These are phyloP conservation scores for Sporothrix pallida DNA, from an alignment of 2,329 filamentous ascomycete species.

Conservation along the genomic window DNA sequence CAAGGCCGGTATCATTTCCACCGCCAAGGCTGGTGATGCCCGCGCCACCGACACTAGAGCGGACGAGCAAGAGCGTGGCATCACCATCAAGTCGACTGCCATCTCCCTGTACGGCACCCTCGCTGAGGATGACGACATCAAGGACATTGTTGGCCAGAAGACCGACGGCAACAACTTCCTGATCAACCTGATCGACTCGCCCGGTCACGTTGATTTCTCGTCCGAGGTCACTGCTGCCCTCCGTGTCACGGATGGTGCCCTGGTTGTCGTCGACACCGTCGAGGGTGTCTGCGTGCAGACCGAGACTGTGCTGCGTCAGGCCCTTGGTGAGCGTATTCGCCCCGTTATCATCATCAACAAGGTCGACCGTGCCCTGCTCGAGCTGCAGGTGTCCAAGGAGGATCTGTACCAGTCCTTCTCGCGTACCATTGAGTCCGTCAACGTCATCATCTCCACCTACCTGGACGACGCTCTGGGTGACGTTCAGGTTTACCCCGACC, in stretches of 20 bases:
- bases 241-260: constrained; percentile 99
- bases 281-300: constrained; percentile 99
- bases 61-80: constrained; percentile 99
- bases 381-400: constrained; percentile 98
- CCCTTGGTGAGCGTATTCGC: constrained; percentile 99
- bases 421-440: constrained; percentile 99
- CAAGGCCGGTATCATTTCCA: constrained; percentile 99
- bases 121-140: constrained; percentile 80
- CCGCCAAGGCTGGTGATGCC: constrained; percentile 93
- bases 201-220: constrained; percentile 99
- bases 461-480: constrained; percentile 96
- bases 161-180: constrained; percentile 95
- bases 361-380: constrained; percentile 98
- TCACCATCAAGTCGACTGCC: constrained; percentile 99
- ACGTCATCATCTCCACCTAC: constrained; percentile 99
- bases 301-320: constrained; percentile 98
- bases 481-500: constrained; percentile 97
- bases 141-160: constrained; percentile 90
- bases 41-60: constrained; percentile 96
- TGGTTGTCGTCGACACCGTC: constrained; percentile 99
- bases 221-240: constrained; percentile 99
- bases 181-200: constrained; percentile 99
- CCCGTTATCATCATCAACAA: constrained; percentile 99
- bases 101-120: constrained; percentile 96
- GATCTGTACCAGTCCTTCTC: constrained; percentile 99